These are phyloP conservation scores for Kazachstania psychrophila DNA, from an alignment of 805 yeast genomes.

Conservation along the genomic window DNA sequence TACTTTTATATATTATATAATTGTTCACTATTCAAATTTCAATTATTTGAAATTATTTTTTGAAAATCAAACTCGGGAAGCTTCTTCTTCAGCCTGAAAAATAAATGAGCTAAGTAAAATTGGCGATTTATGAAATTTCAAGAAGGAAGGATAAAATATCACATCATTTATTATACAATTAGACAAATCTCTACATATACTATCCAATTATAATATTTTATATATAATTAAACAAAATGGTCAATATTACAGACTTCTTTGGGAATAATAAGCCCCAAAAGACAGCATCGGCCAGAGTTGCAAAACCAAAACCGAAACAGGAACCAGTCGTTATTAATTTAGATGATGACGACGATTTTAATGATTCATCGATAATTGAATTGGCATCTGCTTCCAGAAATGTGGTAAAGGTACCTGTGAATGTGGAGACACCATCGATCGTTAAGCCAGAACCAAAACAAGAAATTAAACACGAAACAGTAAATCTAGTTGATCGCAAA, in stretches of 20 bases:
- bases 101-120: background rate
- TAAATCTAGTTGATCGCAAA: background rate
- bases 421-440: background rate
- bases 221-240: too few relatives aligned
- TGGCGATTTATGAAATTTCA: background rate
- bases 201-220: too few relatives aligned
- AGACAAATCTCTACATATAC: too few relatives aligned
- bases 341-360: slow-evolving; percentile 25
- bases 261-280: slow-evolving; percentile 15
- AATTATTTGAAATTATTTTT: too few relatives aligned
- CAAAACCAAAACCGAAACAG: slow-evolving; percentile 8
- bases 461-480: background rate
- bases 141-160: too few relatives aligned
- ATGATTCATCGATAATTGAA: slow-evolving; percentile 6
- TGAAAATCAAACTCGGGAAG: background rate
- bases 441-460: background rate
- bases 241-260: slow-evolving; percentile 35
- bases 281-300: background rate
- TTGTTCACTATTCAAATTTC: too few relatives aligned
- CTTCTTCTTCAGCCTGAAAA: background rate
- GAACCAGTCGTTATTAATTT: slow-evolving; percentile 21
- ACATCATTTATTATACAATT: too few relatives aligned
- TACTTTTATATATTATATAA: too few relatives aligned
- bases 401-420: background rate
- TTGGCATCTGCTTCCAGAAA: background rate